These are phyloP conservation scores for Ascochyta fabae DNA, from an alignment of 2,329 filamentous ascomycete species.

Conservation along the genomic window DNA sequence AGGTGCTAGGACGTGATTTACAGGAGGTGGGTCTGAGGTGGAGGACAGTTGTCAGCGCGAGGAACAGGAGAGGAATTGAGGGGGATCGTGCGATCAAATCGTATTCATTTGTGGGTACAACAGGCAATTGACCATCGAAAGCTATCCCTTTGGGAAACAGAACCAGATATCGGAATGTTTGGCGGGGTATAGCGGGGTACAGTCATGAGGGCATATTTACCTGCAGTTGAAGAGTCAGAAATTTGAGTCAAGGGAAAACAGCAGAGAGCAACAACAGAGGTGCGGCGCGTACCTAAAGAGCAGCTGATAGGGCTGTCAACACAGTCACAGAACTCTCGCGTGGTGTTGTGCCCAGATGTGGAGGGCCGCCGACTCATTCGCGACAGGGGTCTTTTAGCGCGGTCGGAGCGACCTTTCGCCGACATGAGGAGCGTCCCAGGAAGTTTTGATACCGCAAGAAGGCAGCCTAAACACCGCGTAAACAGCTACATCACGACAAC, in stretches of 20 bases:
- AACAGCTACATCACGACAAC: conserved; percentile 41
- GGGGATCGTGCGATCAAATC: not conserved
- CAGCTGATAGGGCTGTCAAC: conserved; percentile 11
- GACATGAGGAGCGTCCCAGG: conserved; percentile 26
- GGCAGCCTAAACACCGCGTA: conserved; percentile 39
- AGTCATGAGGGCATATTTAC: conserved; percentile 22
- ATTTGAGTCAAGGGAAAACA: conserved; percentile 6
- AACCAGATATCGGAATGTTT: conserved; percentile 25
- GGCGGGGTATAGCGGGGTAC: conserved; percentile 45
- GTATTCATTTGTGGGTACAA: conserved; percentile 10
- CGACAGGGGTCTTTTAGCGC: conserved; percentile 28
- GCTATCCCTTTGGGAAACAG: conserved; percentile 17
- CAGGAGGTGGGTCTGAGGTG: not conserved
- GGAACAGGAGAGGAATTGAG: not conserved
- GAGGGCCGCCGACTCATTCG: conserved; percentile 37
- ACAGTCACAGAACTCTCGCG: conserved; percentile 33
- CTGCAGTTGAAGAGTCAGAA: conserved; percentile 33
- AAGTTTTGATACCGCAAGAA: conserved; percentile 39
- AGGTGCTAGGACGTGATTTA: not conserved
- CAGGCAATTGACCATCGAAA: conserved; percentile 12
- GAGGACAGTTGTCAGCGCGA: conserved; percentile 18
- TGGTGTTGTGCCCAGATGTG: conserved; percentile 33
- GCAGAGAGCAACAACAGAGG: conserved; percentile 2
- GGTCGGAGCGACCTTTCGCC: conserved; percentile 33
- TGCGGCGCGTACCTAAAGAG: conserved; percentile 15